phyloP scores from a whole-genome alignment of 352 stramenopile species.

The Elongisporangium prolatum region DNA sequence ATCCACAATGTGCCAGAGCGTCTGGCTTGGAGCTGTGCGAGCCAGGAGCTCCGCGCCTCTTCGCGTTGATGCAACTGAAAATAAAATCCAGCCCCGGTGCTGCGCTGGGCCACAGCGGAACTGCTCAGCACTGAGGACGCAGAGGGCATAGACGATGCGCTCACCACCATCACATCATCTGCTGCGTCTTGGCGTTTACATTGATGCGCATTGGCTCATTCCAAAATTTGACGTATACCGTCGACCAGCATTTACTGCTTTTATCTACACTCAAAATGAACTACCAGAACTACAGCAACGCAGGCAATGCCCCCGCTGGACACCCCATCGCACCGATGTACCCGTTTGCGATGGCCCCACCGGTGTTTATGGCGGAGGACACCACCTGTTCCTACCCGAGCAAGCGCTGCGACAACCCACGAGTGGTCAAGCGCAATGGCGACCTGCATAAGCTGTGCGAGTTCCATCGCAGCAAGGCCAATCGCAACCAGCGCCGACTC shows the following conservation, averaged over 20 bases:
- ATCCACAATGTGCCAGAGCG: neutral
- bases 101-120: neutral
- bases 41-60: neutral
- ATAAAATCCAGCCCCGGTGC: neutral
- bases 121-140: neutral
- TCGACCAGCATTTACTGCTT: neutral
- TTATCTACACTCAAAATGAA: neutral
- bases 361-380: slow-evolving; percentile 1
- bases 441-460: slow-evolving; percentile 55
- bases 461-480: slow-evolving; percentile 55
- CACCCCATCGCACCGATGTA: neutral
- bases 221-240: neutral
- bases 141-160: neutral
- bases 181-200: neutral
- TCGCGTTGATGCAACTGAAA: neutral
- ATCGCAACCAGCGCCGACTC: slow-evolving; percentile 61
- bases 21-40: neutral
- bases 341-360: neutral
- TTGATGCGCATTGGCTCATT: neutral
- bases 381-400: slow-evolving; percentile 26
- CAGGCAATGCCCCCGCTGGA: neutral
- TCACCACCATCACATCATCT: neutral
- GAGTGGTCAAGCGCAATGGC: slow-evolving; percentile 32
- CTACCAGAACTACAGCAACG: neutral
- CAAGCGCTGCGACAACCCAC: slow-evolving; percentile 33